Percentiles rank a stretch among this genome's conserved stretches.
Conservation (phyloP, 2,329 filamentous ascomycete genomes). For the Penicillium verrucosum region DNA sequence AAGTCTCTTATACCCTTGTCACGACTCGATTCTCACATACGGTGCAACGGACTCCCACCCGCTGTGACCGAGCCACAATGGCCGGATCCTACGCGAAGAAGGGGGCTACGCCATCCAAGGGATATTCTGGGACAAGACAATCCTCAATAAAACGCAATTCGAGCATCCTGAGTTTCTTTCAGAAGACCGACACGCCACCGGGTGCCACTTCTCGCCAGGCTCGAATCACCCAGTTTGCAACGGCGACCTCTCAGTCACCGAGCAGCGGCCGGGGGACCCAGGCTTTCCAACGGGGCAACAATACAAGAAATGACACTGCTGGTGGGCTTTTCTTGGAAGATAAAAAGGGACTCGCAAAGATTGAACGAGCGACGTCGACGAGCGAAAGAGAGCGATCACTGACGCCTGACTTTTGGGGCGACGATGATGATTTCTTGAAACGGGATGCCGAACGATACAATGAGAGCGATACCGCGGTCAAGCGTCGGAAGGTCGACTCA, state of each 20-base stretch:
- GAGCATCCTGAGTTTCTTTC: conserved; percentile 72
- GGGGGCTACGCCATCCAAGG: conserved; percentile 25
- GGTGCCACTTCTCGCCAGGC: conserved; percentile 50
- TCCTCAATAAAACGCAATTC: conserved; percentile 47
- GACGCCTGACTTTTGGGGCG: conserved; percentile 37
- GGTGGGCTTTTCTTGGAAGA: conserved; percentile 39
- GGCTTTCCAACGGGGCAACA: conserved; percentile 10
- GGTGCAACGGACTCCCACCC: background rate
- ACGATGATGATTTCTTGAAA: conserved; percentile 18
- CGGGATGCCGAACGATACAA: conserved; percentile 28
- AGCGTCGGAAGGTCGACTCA: conserved; percentile 34
- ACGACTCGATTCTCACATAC: background rate
- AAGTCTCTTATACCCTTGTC: background rate
- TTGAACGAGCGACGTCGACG: conserved; percentile 1
- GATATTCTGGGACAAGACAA: conserved; percentile 11
- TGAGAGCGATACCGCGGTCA: conserved; percentile 31
- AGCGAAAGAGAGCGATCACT: conserved; percentile 20
- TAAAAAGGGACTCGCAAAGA: conserved; percentile 18
- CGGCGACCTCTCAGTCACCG: conserved; percentile 22
- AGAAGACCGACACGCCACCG: conserved; percentile 59
- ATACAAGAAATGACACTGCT: conserved; percentile 9
- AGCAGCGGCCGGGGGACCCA: conserved; percentile 29
- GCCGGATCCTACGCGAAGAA: conserved; percentile 24
- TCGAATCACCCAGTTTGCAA: conserved; percentile 52
- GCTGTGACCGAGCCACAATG: conserved; percentile 18